Conservation (phyloP, 306 rosid species). For the Vigna unguiculata region DNA sequence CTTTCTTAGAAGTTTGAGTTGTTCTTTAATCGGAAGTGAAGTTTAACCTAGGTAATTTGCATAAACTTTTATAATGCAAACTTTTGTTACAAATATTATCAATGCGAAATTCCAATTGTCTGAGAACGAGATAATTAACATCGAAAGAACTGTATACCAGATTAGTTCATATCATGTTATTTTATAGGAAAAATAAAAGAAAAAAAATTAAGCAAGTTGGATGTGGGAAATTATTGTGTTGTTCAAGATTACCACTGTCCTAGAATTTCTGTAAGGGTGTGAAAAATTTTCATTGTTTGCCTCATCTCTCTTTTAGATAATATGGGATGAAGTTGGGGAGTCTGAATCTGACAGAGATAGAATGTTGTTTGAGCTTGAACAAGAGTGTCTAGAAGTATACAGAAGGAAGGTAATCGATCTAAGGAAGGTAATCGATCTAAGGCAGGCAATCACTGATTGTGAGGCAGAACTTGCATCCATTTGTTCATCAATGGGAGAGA, state of each 20-base stretch:
- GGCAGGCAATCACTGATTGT: conserved; percentile 93
- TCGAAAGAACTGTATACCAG: not conserved
- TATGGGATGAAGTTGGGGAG: conserved; percentile 98
- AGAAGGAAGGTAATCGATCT: conserved; percentile 79
- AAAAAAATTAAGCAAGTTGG: not conserved
- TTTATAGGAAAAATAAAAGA: not conserved
- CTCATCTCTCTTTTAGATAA: conserved; percentile 59
- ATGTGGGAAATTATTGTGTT: not conserved
- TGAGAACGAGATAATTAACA: not conserved
- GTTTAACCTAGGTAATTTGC: not conserved
- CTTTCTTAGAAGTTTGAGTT: not conserved
- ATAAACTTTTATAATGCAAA: not conserved
- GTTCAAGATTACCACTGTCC: not conserved
- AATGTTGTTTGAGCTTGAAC: conserved; percentile 90
- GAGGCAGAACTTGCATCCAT: conserved; percentile 94
- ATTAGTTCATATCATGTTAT: not conserved
- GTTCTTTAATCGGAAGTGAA: not conserved
- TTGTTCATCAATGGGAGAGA: conserved; percentile 97
- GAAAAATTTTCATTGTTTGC: conserved; percentile 16
- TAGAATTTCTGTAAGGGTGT: not conserved
- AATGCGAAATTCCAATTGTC: not conserved
- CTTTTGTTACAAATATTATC: no score
- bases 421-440: no score
- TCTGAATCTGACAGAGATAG: conserved; percentile 78
- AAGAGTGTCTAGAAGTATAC: conserved; percentile 93